These are phyloP conservation scores for Dipsacomyces acuminosporus DNA, from an alignment of 371 early-diverging fungal species.

Conservation along the genomic window DNA sequence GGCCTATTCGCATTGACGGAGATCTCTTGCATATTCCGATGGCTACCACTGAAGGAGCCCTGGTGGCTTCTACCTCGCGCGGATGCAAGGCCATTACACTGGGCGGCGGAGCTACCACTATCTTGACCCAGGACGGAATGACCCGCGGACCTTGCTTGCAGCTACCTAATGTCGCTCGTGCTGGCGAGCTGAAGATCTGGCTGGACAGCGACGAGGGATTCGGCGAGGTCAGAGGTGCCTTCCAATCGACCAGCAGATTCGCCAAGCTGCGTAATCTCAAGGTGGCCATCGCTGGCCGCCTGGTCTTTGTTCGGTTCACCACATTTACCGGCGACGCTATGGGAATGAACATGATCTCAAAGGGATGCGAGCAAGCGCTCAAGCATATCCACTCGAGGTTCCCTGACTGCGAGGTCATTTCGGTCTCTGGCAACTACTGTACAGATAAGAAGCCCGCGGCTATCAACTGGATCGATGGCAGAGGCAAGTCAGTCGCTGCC, in stretches of 20 bases:
- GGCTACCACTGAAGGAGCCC: constrained; percentile 95
- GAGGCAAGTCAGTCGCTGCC: constrained; percentile 92
- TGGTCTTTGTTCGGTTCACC: constrained; percentile 81
- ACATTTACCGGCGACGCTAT: constrained; percentile 97
- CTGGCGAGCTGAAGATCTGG: constrained; percentile 71
- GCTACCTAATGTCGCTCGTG: constrained; percentile 66
- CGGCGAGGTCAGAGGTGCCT: constrained; percentile 62
- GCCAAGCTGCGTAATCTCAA: constrained; percentile 81
- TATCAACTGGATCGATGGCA: constrained; percentile 96
- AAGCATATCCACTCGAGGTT: constrained; percentile 57
- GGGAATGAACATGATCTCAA: constrained; percentile 99
- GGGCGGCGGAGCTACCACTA: constrained; percentile 83
- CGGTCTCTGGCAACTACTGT: constrained; percentile 91
- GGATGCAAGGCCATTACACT: constrained; percentile 94
- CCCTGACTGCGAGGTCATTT: constrained; percentile 74
- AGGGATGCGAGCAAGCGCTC: constrained; percentile 84
- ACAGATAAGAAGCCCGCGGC: constrained; percentile 98
- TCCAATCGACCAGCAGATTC: constrained; percentile 87
- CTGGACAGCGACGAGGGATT: constrained; percentile 64
- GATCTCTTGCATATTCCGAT: constrained; percentile 81
- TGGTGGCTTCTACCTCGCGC: constrained; percentile 94
- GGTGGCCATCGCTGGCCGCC: constrained; percentile 77
- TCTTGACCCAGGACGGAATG: constrained; percentile 87
- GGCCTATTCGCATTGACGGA: constrained; percentile 80
- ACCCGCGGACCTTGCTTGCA: constrained; percentile 91